Evolutionary conservation across 306 rosid species (phyloP).

Genomic region (Dalbergia cultrata): DNA sequence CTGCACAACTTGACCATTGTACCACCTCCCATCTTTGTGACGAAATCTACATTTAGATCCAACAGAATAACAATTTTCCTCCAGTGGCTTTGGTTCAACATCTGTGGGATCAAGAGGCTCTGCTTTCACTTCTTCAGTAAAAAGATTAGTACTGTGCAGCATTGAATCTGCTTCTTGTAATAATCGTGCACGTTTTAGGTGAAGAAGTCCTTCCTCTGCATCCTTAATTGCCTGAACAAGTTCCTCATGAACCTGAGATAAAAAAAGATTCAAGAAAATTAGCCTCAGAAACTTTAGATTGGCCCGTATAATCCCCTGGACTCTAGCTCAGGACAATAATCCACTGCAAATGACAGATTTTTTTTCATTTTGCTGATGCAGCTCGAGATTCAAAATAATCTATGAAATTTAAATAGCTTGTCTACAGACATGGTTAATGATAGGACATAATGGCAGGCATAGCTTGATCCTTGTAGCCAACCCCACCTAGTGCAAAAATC

Average conservation of each 20-base stretch:
- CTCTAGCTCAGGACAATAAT: constrained; percentile 11
- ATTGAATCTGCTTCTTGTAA: constrained; percentile 76
- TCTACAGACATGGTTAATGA: not conserved
- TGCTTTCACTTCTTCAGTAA: constrained; percentile 60
- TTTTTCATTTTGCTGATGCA: not conserved
- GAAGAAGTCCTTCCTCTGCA: constrained; percentile 91
- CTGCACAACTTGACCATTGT: constrained; percentile 76
- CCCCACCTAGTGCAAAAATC: not conserved
- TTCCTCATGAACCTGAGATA: constrained; percentile 79
- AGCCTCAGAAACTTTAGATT: constrained; percentile 17
- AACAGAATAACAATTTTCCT: constrained; percentile 61
- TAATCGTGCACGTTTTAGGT: constrained; percentile 80
- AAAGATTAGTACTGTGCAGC: constrained; percentile 50
- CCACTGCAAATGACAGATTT: not conserved
- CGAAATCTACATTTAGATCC: constrained; percentile 95
- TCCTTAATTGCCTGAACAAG: constrained; percentile 87
- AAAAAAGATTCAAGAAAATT: constrained; percentile 28
- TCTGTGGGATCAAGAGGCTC: constrained; percentile 65
- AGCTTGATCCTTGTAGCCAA: not conserved
- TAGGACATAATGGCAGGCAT: not conserved
- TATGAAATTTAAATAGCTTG: not conserved
- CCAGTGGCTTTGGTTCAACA: constrained; percentile 65
- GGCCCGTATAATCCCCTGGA: not conserved
- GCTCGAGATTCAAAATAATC: constrained; percentile 8
- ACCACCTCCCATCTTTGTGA: constrained; percentile 93